Base-by-base conservation (phyloP, 202 grass and related monocot genomes). In the Carex arenaria region DNA sequence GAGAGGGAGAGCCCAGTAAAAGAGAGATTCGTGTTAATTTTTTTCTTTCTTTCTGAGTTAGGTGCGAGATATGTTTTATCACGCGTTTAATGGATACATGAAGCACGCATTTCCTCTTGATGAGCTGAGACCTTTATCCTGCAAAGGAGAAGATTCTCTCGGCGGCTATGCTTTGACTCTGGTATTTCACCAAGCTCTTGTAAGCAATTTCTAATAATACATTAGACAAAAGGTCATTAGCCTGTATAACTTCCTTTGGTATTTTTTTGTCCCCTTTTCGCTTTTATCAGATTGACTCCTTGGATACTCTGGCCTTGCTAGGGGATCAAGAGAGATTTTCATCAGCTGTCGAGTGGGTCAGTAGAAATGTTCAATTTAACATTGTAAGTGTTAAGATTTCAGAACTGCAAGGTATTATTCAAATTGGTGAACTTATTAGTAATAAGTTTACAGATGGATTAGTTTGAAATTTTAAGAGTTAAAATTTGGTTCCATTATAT, bases 31-130 rank as follows among this genome's bases (percentile, higher is more conserved):
- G 17, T 7, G 38, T 64, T 62, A 28, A 32, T 9, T 45, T 45
- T 20, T 40, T 4, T 20, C 5, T 70, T 15, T 66, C 3, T 14
- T 80, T 71, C 86, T 77, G 40, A 84, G 84, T 81, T 76, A 98
- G 95, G 95, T 98, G 55, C 88, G 86, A 63, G 90, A 91, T 87
- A 98, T 95, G 95, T 98, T 98, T 82, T 98, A 98, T 90, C 95
- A 98, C 89, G 95, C 95, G 20, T 98, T 98, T 88, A 86, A 98
- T 90, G 95, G 95, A 20, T 98, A 98, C 84, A 95, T 98, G 87
- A 83, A 91, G 31, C 83, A 98, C 84, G 95, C 95, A 79, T 98
- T 95, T 91, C 95, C 95, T 86, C 91, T 93, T 5, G 95, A 98
- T 84, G 95, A 98, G 77, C 59, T 98, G 67, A 90, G 92, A 64